Evolutionary conservation across 164 flowering plant genomes (phyloP), one percentile per base, ranked within the genome.

Genomic region (Houttuynia cordata): DNA sequence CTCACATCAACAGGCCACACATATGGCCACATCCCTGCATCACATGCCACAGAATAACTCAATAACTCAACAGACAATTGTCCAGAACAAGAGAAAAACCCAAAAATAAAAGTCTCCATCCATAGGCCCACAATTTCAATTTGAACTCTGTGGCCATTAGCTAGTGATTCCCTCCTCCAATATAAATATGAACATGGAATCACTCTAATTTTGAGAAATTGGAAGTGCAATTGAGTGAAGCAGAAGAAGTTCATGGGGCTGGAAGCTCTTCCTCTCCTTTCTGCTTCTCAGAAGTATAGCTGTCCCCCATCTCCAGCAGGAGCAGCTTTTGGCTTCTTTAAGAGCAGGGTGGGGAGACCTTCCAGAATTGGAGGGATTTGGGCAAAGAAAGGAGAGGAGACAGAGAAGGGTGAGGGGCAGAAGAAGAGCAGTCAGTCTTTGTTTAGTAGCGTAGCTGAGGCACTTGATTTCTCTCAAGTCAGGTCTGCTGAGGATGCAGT

Each of bases 401-500:
- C 50, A 20, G 59, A 53, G 17, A 62, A 75, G 52, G 75, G 74
- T 53, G 69, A 71, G 18, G 34, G 7, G 15, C 37, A 65, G 15
- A 66, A 79, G 65, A 77, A 71, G 70, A 79, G 58, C 20, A 78
- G 78, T 65, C 91, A 83, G 58, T 80, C 86, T 40, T 57, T 89
- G 67, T 82, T 92, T 59, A 64, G 69, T 14, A 84, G 83, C 21
- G 74, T 92, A 8, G 76, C 87, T 9, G 97, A 92, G 24, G 98
- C 97, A 55, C 75, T 92, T 21, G 98, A 89, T 74, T 92, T 92
- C 66, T 74, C 93, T 1, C 86, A 84, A 69, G 87, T 80, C 9
- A 76, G 98, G 60, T 92, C 98, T 7, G 76, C 64, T 0, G 74
- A 86, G 67, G 98, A 92, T 71, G 98, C 96, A 13, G 71, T 70